Conservation (phyloP, 2,329 filamentous ascomycete genomes). For the Parasarocladium wereldwijsianum region DNA sequence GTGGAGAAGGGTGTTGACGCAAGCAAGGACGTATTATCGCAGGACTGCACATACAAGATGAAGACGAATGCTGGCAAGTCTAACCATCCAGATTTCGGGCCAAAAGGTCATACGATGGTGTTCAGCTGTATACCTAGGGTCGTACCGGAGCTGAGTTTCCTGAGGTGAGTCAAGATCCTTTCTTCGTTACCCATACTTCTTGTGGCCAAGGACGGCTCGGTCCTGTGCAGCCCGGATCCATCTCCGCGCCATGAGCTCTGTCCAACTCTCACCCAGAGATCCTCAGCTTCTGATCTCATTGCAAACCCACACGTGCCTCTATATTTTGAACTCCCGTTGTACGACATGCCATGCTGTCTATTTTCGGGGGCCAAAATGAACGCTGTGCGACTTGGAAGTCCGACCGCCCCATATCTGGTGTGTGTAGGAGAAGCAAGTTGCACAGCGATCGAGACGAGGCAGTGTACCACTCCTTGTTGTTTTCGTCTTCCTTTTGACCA, state of each 20-base stretch:
- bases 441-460: background rate
- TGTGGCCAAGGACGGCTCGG: no score
- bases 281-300: no score
- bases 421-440: background rate
- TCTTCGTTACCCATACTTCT: conserved; percentile 3
- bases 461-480: background rate
- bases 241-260: no score
- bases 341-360: no score
- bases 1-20: conserved; percentile 44
- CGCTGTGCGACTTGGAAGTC: no score
- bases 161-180: conserved; percentile 40
- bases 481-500: no score
- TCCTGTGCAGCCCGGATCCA: no score
- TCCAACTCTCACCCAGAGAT: no score
- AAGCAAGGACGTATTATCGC: conserved; percentile 13
- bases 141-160: conserved; percentile 56
- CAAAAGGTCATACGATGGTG: conserved; percentile 33
- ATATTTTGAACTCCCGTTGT: no score
- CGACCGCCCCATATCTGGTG: no score
- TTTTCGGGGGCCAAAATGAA: no score
- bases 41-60: conserved; percentile 44
- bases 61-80: conserved; percentile 40
- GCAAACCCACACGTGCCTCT: no score
- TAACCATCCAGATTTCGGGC: conserved; percentile 49
- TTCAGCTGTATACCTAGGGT: conserved; percentile 45